Base-by-base conservation (phyloP, 2,329 filamentous ascomycete genomes). In the Acarospora socialis region DNA sequence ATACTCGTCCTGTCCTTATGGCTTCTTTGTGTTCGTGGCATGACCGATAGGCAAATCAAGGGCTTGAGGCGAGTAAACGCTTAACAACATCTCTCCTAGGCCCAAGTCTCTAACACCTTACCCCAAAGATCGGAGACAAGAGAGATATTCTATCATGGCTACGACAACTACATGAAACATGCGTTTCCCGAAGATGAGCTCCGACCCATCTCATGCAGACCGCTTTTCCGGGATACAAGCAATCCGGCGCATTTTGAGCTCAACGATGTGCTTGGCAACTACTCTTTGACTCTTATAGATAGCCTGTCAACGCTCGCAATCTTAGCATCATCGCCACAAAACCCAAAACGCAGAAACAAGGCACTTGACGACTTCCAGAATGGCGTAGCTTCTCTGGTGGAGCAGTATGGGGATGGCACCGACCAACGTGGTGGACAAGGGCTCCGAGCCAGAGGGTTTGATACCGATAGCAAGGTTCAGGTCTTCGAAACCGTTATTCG, bases 401-500 rank as follows among this genome's bases (percentile, higher is more conserved):
- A 73, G 42, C 65, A 90, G 45, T 95, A 94, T 53, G 87, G 87
- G 3, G 86, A 94, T 55, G 87, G 86, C 2, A 74, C 73, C 18
- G 57, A 64, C 6, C 77, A 80, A 3, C 63, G 70, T 9, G 65
- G 66, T 4, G 82, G 81, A 5, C 66, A 71, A 48, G 87, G 87
- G 3, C 63, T 68, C 35, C 67, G 83, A 41, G 75, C 76, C 3
- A 70, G 74, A 33, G 90, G 84, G 0, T 98, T 98, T 48, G 83
- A 98, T 54, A 63, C 93, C 23, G 87, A 98, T 56, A 93, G 86
- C 60, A 98, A 95, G 57, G 90, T 98, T 2, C 87, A 98, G 58
- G 83, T 98, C 22, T 98, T 98, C 49, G 90, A 98, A 61, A 95
- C 87, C 1, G 87, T 93, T 21, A 98, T 98, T 45, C 71, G 90